Conservation (phyloP, 2,329 filamentous ascomycete genomes). For the Sordariomycetes sp. region DNA sequence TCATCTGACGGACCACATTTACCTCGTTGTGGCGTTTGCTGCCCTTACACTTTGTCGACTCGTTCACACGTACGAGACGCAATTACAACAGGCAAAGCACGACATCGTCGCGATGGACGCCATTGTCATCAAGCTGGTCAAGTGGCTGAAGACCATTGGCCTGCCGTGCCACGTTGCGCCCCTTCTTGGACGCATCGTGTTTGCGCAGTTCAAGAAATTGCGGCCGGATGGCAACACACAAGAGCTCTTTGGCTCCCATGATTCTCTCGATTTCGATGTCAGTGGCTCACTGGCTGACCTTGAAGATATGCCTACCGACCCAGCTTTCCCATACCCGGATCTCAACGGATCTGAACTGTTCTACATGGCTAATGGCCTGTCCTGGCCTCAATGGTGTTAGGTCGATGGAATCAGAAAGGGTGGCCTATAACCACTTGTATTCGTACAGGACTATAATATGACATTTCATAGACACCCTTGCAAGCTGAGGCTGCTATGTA, state of each 20-base stretch:
- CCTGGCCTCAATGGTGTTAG: slow-evolving; percentile 4
- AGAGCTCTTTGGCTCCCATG: too few species aligned
- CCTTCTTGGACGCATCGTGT: slow-evolving; percentile 13
- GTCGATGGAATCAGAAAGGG: too few species aligned
- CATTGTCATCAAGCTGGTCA: slow-evolving; percentile 9
- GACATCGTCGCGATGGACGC: slow-evolving; percentile 9
- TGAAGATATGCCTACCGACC: neutral
- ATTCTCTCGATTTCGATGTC: neutral
- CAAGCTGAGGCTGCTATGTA: too few species aligned
- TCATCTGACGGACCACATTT: slow-evolving; percentile 18
- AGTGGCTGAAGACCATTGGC: slow-evolving; percentile 14
- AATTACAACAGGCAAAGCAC: slow-evolving; percentile 7
- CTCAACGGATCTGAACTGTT: slow-evolving; percentile 2
- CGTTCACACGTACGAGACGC: slow-evolving; percentile 12
- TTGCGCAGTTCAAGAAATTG: slow-evolving; percentile 11
- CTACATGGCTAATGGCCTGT: neutral
- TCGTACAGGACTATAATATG: neutral
- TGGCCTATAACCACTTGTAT: slow-evolving; percentile 1
- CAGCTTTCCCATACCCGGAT: slow-evolving; percentile 1
- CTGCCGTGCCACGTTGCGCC: slow-evolving; percentile 14
- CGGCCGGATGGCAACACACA: too few species aligned
- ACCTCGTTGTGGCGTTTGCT: slow-evolving; percentile 16
- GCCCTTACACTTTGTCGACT: slow-evolving; percentile 14
- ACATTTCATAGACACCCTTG: too few species aligned
- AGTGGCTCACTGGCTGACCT: neutral